Evolutionary conservation across 768 basidiomycete genomes (phyloP).

Genomic region (Nidularia sp.): DNA sequence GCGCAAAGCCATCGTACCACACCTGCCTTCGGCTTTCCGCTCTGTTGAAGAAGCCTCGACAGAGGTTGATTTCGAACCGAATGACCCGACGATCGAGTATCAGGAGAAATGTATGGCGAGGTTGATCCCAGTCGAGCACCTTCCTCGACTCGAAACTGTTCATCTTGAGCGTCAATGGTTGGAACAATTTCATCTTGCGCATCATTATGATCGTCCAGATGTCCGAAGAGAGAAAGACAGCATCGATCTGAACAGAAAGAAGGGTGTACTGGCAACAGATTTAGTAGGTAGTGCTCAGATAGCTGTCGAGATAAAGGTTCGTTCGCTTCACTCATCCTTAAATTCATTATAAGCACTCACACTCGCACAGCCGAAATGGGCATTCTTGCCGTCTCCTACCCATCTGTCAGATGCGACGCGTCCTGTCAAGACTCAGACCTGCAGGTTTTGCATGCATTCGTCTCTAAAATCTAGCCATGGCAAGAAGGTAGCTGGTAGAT

Average conservation of each 20-base stretch:
- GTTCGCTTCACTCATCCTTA: slow-evolving; percentile 4
- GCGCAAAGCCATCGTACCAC: slow-evolving; percentile 45
- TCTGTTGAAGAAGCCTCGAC: neutral
- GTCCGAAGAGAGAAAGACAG: slow-evolving; percentile 50
- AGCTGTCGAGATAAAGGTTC: slow-evolving; percentile 90
- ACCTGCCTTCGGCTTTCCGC: neutral
- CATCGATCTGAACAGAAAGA: slow-evolving; percentile 51
- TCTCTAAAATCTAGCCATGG: slow-evolving; percentile 42
- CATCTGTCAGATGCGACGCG: slow-evolving; percentile 60
- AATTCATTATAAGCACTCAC: slow-evolving; percentile 1
- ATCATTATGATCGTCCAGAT: slow-evolving; percentile 50
- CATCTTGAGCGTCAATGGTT: slow-evolving; percentile 56
- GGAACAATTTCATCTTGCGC: slow-evolving; percentile 37
- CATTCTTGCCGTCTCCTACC: slow-evolving; percentile 67
- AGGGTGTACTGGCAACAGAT: slow-evolving; percentile 77
- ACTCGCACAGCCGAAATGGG: slow-evolving; percentile 87
- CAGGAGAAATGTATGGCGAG: slow-evolving; percentile 59
- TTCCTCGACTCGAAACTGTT: slow-evolving; percentile 57
- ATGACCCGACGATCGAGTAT: slow-evolving; percentile 45
- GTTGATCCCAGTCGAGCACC: slow-evolving; percentile 55
- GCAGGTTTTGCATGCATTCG: slow-evolving; percentile 91
- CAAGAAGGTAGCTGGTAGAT: slow-evolving; percentile 37
- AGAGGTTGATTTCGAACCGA: slow-evolving; percentile 20
- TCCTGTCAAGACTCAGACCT: slow-evolving; percentile 62
- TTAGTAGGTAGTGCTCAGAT: slow-evolving; percentile 63